Evolutionary conservation across 352 stramenopile species (phyloP).

Genomic region (Labyrinthula sp.): DNA sequence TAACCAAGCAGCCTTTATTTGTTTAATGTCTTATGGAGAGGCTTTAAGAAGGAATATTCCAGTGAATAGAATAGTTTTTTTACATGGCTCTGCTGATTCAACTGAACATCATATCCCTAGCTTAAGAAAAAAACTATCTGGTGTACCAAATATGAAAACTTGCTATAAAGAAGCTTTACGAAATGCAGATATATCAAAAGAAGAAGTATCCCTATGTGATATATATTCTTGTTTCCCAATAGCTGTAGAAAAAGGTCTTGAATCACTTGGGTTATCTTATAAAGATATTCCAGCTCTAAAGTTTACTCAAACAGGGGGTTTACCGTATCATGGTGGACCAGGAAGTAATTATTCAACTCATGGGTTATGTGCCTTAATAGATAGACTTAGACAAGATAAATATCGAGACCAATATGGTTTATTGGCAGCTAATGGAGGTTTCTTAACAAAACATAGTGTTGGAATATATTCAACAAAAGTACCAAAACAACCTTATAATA

Average conservation of each 20-base stretch:
- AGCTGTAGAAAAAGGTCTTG: conserved; percentile 21
- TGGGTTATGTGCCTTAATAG: conserved; percentile 16
- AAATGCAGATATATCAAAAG: too few species aligned
- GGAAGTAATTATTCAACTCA: conserved; percentile 23
- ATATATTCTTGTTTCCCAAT: conserved; percentile 28
- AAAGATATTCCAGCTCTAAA: conserved; percentile 3
- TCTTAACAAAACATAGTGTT: conserved; percentile 14
- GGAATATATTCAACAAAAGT: conserved; percentile 18
- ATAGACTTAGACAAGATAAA: conserved; percentile 5
- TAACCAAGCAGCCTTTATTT: too few species aligned
- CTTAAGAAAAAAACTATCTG: too few species aligned
- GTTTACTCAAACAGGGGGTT: conserved; percentile 17
- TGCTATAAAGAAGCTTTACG: too few species aligned
- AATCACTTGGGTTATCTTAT: conserved; percentile 15
- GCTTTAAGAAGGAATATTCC: too few species aligned
- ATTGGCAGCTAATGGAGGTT: conserved; percentile 17
- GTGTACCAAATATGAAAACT: too few species aligned
- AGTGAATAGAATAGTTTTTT: too few species aligned
- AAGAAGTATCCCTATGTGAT: too few species aligned
- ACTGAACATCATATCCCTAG: too few species aligned
- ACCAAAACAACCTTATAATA: too few species aligned
- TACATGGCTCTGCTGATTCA: too few species aligned
- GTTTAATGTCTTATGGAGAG: too few species aligned
- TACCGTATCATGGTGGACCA: conserved; percentile 21
- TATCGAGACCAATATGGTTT: conserved; percentile 12